Base-by-base conservation (phyloP, 345 rosid genomes). In the Sonneratia caseolaris region DNA sequence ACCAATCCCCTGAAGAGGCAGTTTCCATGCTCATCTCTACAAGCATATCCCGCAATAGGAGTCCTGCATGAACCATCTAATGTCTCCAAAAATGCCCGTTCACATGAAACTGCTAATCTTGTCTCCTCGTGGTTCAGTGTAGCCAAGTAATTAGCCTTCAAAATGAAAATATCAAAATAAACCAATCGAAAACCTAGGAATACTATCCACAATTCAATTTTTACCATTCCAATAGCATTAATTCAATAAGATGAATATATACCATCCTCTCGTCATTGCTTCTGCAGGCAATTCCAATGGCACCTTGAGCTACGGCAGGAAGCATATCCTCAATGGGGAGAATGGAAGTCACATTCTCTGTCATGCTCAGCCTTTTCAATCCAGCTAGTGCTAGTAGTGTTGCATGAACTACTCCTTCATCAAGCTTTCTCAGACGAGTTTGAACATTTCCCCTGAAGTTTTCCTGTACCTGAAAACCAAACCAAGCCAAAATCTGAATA, bases 251-350 rank as follows among this genome's bases (percentile, higher is more conserved):
- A 4, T 62, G 19, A 12, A 32, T 62, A 70, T 78, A 45, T 75
- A 95, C 99, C 96, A 92, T 95, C 87, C 84, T 95, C 67, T 88
- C 88, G 62, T 95, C 94, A 77, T 80, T 77, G 37, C 74, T 88
- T 80, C 97, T 84, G 78, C 99, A 92, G 42, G 99, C 98, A 76
- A 95, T 92, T 73, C 99, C 99, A 68, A 95, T 95, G 11, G 99
- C 99, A 36, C 99, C 99, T 79, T 95, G 99, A 72, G 99, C 99
- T 86, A 95, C 99, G 57, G 99, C 99, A 13, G 99, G 99, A 74
- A 95, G 98, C 98, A 95, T 95, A 71, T 92, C 97, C 69, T 92
- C 89, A 1, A 92, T 80, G 37, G 98, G 76, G 68, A 95, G 89
- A 71, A 86, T 75, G 42, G 89, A 82, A 61, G 97, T 81, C 42